Percentiles rank a stretch among this genome's conserved stretches.
phyloP scores from a whole-genome alignment of 1,284 basidiomycete genomes.

The Sanguinoderma infundibulare region DNA sequence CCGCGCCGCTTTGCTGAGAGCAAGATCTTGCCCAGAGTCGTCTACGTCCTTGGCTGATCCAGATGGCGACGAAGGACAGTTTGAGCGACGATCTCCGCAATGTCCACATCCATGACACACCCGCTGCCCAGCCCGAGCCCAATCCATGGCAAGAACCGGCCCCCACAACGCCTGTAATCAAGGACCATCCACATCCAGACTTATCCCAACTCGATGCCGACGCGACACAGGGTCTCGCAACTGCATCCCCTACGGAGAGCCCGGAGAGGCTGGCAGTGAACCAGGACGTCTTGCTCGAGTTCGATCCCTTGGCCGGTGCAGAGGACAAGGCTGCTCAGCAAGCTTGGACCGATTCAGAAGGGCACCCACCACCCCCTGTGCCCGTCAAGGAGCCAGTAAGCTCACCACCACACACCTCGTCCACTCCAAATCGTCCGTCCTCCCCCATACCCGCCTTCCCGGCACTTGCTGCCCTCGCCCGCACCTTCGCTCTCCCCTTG shows the following conservation, averaged over 20 bases:
- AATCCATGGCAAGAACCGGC: conserved; percentile 36
- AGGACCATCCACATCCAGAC: conserved; percentile 39
- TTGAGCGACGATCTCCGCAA: background rate
- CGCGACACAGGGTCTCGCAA: conserved; percentile 39
- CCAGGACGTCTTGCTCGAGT: conserved; percentile 57
- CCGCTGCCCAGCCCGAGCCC: conserved; percentile 15
- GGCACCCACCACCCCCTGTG: conserved; percentile 53
- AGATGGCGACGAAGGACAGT: background rate
- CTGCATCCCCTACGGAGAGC: conserved; percentile 16
- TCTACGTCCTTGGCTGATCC: background rate
- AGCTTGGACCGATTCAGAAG: conserved; percentile 63
- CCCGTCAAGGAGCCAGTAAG: conserved; percentile 34
- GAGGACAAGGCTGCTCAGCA: conserved; percentile 61
- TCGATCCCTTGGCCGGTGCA: conserved; percentile 64
- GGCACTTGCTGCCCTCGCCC: conserved; percentile 65
- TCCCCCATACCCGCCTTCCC: conserved; percentile 53
- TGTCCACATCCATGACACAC: background rate
- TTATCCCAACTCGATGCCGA: conserved; percentile 43
- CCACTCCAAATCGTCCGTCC: conserved; percentile 30
- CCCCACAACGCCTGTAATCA: background rate
- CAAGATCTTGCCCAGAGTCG: background rate
- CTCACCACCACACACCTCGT: conserved; percentile 28
- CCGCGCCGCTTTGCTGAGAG: background rate
- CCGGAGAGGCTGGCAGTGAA: conserved; percentile 16
- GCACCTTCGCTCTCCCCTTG: conserved; percentile 59